Evolutionary conservation across 306 rosid genomes (phyloP).

Genomic region (Quercus suber): DNA sequence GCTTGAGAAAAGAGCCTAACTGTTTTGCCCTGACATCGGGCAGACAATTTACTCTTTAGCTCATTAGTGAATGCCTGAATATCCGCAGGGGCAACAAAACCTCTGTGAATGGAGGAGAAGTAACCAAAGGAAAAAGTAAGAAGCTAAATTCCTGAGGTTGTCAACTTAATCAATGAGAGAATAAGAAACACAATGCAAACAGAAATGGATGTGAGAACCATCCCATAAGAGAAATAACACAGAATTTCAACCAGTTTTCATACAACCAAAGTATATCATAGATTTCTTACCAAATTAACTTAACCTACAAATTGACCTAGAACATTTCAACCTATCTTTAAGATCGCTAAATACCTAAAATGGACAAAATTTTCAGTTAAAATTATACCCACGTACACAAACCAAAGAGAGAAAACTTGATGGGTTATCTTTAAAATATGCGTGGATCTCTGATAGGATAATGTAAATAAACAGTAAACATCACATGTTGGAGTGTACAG

Average conservation of each 20-base stretch:
- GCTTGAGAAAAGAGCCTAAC: slow-evolving; percentile 73
- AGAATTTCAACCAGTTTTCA: background rate
- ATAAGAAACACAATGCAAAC: background rate
- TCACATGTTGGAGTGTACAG: too few relatives aligned
- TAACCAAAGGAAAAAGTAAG: slow-evolving; percentile 20
- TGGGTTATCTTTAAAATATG: too few relatives aligned
- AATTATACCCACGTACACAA: too few relatives aligned
- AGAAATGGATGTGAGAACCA: slow-evolving; percentile 6
- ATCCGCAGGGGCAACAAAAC: slow-evolving; percentile 91
- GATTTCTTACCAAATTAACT: background rate
- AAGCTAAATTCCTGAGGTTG: slow-evolving; percentile 6
- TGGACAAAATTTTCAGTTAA: too few relatives aligned
- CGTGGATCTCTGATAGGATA: too few relatives aligned
- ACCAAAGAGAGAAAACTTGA: too few relatives aligned
- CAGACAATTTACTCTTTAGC: slow-evolving; percentile 59
- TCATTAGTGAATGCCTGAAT: slow-evolving; percentile 79
- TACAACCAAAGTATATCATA: background rate
- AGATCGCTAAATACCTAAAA: too few relatives aligned
- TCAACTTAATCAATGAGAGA: slow-evolving; percentile 16
- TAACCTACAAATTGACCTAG: too few relatives aligned
- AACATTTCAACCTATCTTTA: too few relatives aligned
- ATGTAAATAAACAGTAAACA: too few relatives aligned
- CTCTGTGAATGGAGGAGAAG: slow-evolving; percentile 54
- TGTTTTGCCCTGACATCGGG: slow-evolving; percentile 73
- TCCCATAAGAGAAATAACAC: background rate